These are phyloP conservation scores for Cubamyces lactineus DNA, from an alignment of 768 basidiomycete genomes.

Conservation along the genomic window DNA sequence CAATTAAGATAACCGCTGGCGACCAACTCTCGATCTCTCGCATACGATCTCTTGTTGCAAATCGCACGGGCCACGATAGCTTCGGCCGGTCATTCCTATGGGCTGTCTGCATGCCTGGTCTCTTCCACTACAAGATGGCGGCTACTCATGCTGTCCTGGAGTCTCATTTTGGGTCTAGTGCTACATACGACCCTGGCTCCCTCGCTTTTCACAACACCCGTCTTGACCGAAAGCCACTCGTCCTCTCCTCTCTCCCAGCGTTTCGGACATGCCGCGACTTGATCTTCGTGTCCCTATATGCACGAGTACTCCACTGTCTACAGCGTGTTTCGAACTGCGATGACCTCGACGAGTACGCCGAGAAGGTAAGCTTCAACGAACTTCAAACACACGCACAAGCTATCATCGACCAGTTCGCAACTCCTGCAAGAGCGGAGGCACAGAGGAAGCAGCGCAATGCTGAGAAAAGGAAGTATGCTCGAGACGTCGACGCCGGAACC, in stretches of 20 bases:
- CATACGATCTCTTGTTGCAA: constrained; percentile 35
- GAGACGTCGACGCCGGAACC: background rate
- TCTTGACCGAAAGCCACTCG: constrained; percentile 35
- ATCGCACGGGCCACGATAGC: constrained; percentile 37
- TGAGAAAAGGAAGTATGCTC: background rate
- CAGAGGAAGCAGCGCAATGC: constrained; percentile 18
- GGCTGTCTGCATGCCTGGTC: constrained; percentile 36
- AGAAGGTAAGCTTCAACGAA: constrained; percentile 25
- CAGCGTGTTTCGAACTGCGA: constrained; percentile 24
- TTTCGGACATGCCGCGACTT: constrained; percentile 37
- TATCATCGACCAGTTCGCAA: constrained; percentile 32
- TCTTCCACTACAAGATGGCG: constrained; percentile 45
- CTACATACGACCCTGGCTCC: constrained; percentile 35
- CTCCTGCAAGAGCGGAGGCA: constrained; percentile 22
- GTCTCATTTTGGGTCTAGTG: constrained; percentile 30
- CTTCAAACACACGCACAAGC: constrained; percentile 27
- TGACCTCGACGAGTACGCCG: constrained; percentile 28
- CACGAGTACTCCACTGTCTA: constrained; percentile 34
- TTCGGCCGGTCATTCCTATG: constrained; percentile 32
- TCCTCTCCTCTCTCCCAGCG: constrained; percentile 32
- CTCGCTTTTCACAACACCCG: constrained; percentile 40
- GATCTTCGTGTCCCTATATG: constrained; percentile 35
- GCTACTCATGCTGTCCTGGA: constrained; percentile 36
- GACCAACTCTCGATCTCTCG: constrained; percentile 44
- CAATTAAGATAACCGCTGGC: constrained; percentile 30